phyloP scores from a whole-genome alignment of 257 asterid genomes.

The Solanum acaule region DNA sequence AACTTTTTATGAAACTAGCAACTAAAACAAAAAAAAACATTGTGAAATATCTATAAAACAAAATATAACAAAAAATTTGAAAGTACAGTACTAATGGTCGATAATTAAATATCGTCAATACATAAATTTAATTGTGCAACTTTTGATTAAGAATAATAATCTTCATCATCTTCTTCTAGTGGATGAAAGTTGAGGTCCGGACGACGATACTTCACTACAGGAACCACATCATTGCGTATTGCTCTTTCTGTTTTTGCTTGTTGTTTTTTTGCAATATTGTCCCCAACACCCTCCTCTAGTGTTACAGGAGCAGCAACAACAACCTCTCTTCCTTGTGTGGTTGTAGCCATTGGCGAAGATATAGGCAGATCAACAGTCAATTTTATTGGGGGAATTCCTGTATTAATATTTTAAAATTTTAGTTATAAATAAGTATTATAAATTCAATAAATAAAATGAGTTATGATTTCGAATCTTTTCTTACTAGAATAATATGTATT shows the following conservation, averaged over 20 bases:
- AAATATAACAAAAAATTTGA: not conserved
- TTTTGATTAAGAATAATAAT: not conserved
- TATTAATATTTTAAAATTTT: too few species aligned
- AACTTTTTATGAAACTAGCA: too few species aligned
- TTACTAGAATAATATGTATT: not conserved
- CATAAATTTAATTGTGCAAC: not conserved
- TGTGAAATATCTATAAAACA: too few species aligned
- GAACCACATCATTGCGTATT: not conserved
- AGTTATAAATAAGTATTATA: not conserved
- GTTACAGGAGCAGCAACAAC: not conserved
- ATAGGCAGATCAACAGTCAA: not conserved
- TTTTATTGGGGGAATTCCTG: not conserved
- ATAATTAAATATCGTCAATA: not conserved
- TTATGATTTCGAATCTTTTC: not conserved
- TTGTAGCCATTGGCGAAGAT: not conserved
- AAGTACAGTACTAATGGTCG: not conserved
- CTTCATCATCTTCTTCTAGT: not conserved
- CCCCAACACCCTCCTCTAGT: not conserved
- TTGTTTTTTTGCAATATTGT: not conserved
- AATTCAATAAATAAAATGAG: too few species aligned
- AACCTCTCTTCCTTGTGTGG: not conserved
- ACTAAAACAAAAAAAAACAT: too few species aligned
- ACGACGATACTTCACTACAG: not conserved
- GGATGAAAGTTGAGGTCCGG: not conserved
- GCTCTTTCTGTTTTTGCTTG: not conserved